Evolutionary conservation across 2,329 filamentous ascomycete genomes (phyloP).

Genomic region (Talaromyces piceae): DNA sequence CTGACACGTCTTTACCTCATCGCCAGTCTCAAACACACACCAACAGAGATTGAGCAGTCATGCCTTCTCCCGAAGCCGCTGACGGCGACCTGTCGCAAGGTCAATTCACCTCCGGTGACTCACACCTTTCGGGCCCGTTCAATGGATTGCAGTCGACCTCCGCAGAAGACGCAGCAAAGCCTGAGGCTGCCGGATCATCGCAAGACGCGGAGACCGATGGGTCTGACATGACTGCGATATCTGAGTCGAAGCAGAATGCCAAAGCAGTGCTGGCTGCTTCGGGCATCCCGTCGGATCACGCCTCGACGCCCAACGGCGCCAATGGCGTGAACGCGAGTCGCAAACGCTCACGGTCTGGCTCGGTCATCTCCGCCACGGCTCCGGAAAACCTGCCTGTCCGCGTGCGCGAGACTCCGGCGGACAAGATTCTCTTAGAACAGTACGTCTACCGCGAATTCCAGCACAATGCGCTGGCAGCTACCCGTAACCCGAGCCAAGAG

Average conservation of each 20-base stretch:
- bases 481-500: constrained; percentile 48
- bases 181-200: constrained; percentile 17
- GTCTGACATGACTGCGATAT: constrained; percentile 38
- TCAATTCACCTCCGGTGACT: constrained; percentile 19
- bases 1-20: constrained; percentile 13
- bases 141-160: constrained; percentile 21
- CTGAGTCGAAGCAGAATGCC: constrained; percentile 54
- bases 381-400: constrained; percentile 23
- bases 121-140: constrained; percentile 15
- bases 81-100: constrained; percentile 16
- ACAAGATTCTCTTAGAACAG: constrained; percentile 52
- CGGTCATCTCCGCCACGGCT: constrained; percentile 40
- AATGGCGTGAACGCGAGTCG: constrained; percentile 46
- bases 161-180: constrained; percentile 16
- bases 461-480: constrained; percentile 47
- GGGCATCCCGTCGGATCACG: constrained; percentile 24
- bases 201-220: constrained; percentile 22
- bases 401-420: constrained; percentile 35
- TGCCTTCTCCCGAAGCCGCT: constrained; percentile 30
- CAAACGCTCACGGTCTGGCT: constrained; percentile 55
- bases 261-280: constrained; percentile 52
- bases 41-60: constrained; percentile 14
- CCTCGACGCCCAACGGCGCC: constrained; percentile 27
- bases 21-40: not conserved
- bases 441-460: constrained; percentile 59